These are phyloP conservation scores for Peniophora sp. DNA, from an alignment of 1,284 basidiomycete genomes.

Conservation along the genomic window DNA sequence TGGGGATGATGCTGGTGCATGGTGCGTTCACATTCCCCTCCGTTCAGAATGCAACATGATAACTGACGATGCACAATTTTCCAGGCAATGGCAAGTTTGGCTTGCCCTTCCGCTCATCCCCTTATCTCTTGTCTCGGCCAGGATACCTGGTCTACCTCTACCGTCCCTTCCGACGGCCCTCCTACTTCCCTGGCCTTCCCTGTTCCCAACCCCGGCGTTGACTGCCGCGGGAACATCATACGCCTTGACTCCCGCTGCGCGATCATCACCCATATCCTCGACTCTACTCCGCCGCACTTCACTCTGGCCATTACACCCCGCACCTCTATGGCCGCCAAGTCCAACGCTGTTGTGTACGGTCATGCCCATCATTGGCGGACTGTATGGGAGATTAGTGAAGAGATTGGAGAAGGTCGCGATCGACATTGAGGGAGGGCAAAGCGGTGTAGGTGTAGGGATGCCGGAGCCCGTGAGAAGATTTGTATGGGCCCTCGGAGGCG, in stretches of 20 bases:
- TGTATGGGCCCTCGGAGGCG: slow-evolving; percentile 25
- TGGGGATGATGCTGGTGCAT: slow-evolving; percentile 54
- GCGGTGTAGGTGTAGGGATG: slow-evolving; percentile 36
- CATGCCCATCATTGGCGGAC: too few relatives aligned
- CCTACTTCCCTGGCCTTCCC: slow-evolving; percentile 59
- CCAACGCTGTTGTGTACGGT: slow-evolving; percentile 11
- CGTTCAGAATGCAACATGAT: too few relatives aligned
- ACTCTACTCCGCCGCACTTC: background rate
- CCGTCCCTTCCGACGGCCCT: slow-evolving; percentile 34
- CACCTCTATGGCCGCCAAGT: slow-evolving; percentile 12
- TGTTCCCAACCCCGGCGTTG: slow-evolving; percentile 16
- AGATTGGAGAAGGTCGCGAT: too few relatives aligned
- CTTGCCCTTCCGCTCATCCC: slow-evolving; percentile 63
- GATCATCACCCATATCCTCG: background rate
- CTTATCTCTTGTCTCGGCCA: slow-evolving; percentile 46
- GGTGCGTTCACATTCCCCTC: slow-evolving; percentile 27
- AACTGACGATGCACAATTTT: too few relatives aligned
- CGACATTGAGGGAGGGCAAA: too few relatives aligned
- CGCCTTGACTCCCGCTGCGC: background rate
- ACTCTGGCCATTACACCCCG: slow-evolving; percentile 13
- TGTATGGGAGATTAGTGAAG: too few relatives aligned
- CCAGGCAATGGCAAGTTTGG: slow-evolving; percentile 51
- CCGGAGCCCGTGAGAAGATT: slow-evolving; percentile 16
- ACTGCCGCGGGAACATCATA: background rate
- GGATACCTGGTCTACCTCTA: slow-evolving; percentile 43